These are phyloP conservation scores for Apiospora pterosperma DNA, from an alignment of 2,329 filamentous ascomycete species.

Conservation along the genomic window DNA sequence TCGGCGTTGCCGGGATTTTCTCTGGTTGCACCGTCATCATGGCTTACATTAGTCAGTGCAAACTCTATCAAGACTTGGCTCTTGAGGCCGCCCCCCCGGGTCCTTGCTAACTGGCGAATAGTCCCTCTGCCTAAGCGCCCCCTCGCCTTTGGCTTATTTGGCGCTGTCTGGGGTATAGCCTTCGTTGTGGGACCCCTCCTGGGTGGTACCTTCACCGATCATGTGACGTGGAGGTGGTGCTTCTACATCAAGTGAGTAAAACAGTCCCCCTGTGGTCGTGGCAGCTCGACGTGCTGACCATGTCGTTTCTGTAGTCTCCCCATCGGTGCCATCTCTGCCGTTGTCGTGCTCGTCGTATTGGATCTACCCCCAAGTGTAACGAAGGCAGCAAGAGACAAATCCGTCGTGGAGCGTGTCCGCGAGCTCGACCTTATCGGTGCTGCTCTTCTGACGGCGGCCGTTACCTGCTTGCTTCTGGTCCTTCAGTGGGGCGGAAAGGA, in stretches of 20 bases:
- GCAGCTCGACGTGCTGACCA: not conserved
- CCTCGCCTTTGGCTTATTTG: slow-evolving; percentile 10
- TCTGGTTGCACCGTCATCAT: slow-evolving; percentile 24
- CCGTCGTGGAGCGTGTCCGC: slow-evolving; percentile 34
- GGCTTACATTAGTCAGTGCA: slow-evolving; percentile 6
- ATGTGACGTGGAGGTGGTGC: slow-evolving; percentile 17
- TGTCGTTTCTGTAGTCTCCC: slow-evolving; percentile 27
- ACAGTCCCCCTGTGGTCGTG: too few species aligned
- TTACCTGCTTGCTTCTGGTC: slow-evolving; percentile 51
- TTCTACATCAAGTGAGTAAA: slow-evolving; percentile 16
- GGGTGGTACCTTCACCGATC: slow-evolving; percentile 14
- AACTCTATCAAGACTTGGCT: too few species aligned
- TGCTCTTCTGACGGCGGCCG: slow-evolving; percentile 46
- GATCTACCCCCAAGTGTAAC: slow-evolving; percentile 33
- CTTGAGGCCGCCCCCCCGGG: too few species aligned
- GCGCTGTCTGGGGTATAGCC: slow-evolving; percentile 12
- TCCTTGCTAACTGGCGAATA: not conserved
- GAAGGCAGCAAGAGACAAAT: slow-evolving; percentile 25
- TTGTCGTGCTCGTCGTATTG: slow-evolving; percentile 45
- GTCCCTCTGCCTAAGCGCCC: slow-evolving; percentile 16
- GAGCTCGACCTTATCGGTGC: slow-evolving; percentile 49
- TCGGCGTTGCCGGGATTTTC: slow-evolving; percentile 25
- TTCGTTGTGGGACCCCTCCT: slow-evolving; percentile 15
- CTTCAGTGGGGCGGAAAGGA: slow-evolving; percentile 54
- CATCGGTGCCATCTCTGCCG: slow-evolving; percentile 43